These are phyloP conservation scores for Vigna reflexopilosa DNA, from an alignment of 306 rosid genomes.

Conservation along the genomic window DNA sequence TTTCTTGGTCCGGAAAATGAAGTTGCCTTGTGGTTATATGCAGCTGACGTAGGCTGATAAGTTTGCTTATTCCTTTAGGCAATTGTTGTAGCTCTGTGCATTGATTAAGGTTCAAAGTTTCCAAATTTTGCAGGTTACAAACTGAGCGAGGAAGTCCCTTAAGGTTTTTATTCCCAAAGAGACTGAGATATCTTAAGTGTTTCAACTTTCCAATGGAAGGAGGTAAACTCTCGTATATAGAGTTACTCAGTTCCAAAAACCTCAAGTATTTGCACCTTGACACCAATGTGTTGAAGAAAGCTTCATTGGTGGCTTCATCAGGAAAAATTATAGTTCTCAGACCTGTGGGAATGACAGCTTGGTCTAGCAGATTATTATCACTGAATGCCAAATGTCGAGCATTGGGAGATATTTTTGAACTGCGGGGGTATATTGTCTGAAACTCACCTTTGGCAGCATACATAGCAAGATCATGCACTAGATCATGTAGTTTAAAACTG, in stretches of 20 bases:
- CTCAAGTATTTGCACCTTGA: background rate
- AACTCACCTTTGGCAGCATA: background rate
- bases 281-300: background rate
- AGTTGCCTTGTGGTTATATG: background rate
- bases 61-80: background rate
- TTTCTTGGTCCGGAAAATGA: background rate
- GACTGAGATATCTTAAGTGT: background rate
- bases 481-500: background rate
- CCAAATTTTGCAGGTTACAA: background rate
- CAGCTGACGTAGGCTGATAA: background rate
- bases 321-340: background rate
- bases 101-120: background rate
- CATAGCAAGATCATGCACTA: background rate
- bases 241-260: background rate
- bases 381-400: background rate
- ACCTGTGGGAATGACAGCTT: background rate
- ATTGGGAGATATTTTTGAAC: background rate
- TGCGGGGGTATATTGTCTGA: background rate
- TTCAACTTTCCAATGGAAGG: background rate
- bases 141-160: background rate
- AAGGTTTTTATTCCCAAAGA: background rate
- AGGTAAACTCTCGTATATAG: background rate
- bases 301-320: background rate
- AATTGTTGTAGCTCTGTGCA: background rate
- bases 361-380: background rate